Conservation (phyloP, 805 yeast species). For the Blastobotrys attinorum region DNA sequence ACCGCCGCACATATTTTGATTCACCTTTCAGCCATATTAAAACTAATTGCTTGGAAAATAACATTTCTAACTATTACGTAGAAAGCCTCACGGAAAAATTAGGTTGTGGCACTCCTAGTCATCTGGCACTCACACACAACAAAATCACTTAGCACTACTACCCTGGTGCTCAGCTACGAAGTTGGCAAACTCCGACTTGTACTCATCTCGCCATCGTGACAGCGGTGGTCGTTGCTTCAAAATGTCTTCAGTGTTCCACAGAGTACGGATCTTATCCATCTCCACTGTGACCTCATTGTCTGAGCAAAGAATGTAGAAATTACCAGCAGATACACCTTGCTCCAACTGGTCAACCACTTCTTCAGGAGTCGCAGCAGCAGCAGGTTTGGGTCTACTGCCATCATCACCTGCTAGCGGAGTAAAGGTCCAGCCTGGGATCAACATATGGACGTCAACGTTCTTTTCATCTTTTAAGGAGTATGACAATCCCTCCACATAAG, state of each 20-base stretch:
- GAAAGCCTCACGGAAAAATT: too few species aligned
- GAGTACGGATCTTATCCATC: conserved; percentile 19
- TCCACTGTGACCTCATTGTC: conserved; percentile 22
- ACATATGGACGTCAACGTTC: conserved; percentile 11
- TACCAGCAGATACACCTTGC: conserved; percentile 12
- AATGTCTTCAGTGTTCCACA: conserved; percentile 19
- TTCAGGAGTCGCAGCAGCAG: conserved; percentile 25
- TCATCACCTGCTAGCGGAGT: conserved; percentile 19
- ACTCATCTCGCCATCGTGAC: conserved; percentile 1
- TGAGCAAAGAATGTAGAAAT: conserved; percentile 23
- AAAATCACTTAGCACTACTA: neutral
- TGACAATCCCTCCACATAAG: conserved; percentile 31
- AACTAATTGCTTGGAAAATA: too few species aligned
- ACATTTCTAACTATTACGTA: too few species aligned
- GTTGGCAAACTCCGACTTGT: conserved; percentile 3
- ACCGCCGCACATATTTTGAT: too few species aligned
- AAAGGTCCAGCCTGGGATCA: conserved; percentile 25
- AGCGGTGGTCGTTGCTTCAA: conserved; percentile 15
- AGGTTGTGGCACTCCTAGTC: too few species aligned
- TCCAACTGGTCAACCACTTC: conserved; percentile 21
- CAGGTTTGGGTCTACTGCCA: conserved; percentile 19
- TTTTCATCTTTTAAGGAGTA: conserved; percentile 18
- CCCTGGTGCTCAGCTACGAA: conserved; percentile 1
- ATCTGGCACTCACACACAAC: too few species aligned
- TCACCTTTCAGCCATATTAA: too few species aligned